Evolutionary conservation across 257 asterid genomes (phyloP).

Genomic region (Ocimum tenuiflorum): DNA sequence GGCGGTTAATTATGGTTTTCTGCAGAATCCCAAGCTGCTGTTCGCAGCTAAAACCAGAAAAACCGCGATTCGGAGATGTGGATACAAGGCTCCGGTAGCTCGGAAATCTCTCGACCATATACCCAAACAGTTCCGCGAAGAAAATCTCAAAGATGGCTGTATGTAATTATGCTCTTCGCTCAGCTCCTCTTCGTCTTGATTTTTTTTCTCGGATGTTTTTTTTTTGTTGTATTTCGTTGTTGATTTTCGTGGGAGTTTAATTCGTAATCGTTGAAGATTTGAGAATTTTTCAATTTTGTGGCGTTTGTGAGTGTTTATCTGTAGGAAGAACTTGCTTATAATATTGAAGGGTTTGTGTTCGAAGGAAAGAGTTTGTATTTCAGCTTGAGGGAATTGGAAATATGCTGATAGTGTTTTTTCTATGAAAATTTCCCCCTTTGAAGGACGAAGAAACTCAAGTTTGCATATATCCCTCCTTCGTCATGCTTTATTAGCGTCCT

Average conservation of each 20-base stretch:
- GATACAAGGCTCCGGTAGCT: slow-evolving; percentile 46
- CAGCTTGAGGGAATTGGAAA: not conserved
- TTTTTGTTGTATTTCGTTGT: too few relatives aligned
- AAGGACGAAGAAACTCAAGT: not conserved
- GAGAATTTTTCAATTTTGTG: not conserved
- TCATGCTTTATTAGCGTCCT: too few relatives aligned
- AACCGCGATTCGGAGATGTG: slow-evolving; percentile 33
- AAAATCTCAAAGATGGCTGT: slow-evolving; percentile 88
- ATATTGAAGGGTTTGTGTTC: not conserved
- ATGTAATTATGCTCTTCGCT: slow-evolving; percentile 6
- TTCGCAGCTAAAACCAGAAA: slow-evolving; percentile 33
- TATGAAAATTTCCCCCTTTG: not conserved
- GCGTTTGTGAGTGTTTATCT: too few relatives aligned
- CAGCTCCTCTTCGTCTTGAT: not conserved
- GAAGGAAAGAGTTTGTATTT: not conserved
- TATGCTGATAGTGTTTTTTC: not conserved
- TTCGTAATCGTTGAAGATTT: too few relatives aligned
- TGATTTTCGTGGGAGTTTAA: too few relatives aligned
- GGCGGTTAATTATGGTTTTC: slow-evolving; percentile 25
- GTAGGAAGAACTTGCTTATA: too few relatives aligned
- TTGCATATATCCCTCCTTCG: too few relatives aligned
- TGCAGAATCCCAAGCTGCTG: slow-evolving; percentile 37
- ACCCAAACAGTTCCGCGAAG: slow-evolving; percentile 77
- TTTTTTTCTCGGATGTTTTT: not conserved
- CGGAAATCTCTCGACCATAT: slow-evolving; percentile 55